phyloP scores from a whole-genome alignment of 1,284 basidiomycete species.

The Amylostereum chailletii region DNA sequence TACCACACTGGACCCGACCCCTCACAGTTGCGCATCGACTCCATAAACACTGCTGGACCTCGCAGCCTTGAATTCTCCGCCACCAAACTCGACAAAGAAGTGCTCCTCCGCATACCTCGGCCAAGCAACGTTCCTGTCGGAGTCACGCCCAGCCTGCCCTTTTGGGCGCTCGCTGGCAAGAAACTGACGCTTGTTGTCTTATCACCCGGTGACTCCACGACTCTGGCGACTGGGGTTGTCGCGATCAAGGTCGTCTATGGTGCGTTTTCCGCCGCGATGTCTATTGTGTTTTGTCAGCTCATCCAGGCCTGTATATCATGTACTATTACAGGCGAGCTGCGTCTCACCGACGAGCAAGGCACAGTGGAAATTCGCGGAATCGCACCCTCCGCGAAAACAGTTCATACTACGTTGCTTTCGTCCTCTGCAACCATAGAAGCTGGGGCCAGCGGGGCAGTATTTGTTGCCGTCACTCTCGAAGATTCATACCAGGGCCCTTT shows the following conservation, averaged over 20 bases:
- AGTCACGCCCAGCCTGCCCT: constrained; percentile 14
- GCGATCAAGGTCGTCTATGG: constrained; percentile 20
- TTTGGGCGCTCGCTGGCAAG: constrained; percentile 5
- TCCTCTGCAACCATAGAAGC: background rate
- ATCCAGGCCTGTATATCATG: too few species aligned
- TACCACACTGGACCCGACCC: constrained; percentile 19
- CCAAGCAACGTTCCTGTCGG: constrained; percentile 16
- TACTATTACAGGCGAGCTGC: too few species aligned
- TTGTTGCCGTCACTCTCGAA: constrained; percentile 14
- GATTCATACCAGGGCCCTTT: constrained; percentile 11
- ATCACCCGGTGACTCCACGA: too few species aligned
- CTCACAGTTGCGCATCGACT: constrained; percentile 12
- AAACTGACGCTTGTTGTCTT: background rate
- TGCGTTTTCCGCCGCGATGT: background rate
- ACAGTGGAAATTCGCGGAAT: too few species aligned
- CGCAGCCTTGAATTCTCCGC: constrained; percentile 6
- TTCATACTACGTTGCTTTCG: too few species aligned
- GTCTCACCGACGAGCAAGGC: too few species aligned
- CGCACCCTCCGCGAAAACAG: too few species aligned
- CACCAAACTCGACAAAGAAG: constrained; percentile 17
- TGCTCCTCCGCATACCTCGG: constrained; percentile 18
- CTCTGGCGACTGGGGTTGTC: background rate
- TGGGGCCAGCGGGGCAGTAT: constrained; percentile 17
- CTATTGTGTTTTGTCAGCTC: too few species aligned
- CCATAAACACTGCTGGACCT: constrained; percentile 7